phyloP scores from a whole-genome alignment of 1,284 basidiomycete genomes.

The Termitomyces sp. region DNA sequence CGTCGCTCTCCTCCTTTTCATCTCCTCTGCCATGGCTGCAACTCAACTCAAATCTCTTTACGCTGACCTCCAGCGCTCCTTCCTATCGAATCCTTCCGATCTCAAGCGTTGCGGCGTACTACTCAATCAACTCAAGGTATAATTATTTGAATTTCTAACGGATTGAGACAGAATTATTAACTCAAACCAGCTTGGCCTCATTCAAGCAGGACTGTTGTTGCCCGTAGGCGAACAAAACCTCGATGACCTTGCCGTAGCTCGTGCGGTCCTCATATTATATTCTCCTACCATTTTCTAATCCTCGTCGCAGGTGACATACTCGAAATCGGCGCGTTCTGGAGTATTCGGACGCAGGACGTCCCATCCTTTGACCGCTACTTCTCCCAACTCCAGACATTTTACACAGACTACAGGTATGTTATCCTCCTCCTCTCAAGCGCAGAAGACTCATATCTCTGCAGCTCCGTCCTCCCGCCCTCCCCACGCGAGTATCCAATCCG shows the following conservation, averaged over 20 bases:
- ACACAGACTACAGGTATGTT: conserved; percentile 76
- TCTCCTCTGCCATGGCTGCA: conserved; percentile 39
- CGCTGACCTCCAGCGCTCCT: conserved; percentile 57
- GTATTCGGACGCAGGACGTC: conserved; percentile 83
- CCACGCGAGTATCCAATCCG: conserved; percentile 84
- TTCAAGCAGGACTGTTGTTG: conserved; percentile 71
- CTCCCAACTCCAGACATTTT: conserved; percentile 88
- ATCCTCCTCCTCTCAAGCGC: neutral
- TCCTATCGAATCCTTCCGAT: conserved; percentile 57
- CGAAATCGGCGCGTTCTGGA: conserved; percentile 93
- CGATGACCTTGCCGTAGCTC: conserved; percentile 65
- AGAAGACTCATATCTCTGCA: conserved; percentile 25
- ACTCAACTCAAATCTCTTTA: conserved; percentile 57
- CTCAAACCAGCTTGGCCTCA: conserved; percentile 62
- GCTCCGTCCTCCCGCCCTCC: conserved; percentile 74
- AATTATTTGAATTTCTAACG: neutral
- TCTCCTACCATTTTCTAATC: neutral
- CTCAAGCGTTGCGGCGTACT: conserved; percentile 59
- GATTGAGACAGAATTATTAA: conserved; percentile 7
- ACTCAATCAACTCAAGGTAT: conserved; percentile 71
- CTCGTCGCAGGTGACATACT: conserved; percentile 75
- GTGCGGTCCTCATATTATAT: conserved; percentile 37
- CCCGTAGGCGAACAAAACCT: conserved; percentile 55
- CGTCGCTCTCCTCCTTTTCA: conserved; percentile 27
- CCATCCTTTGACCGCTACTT: conserved; percentile 95